Base-by-base conservation (phyloP, 164 flowering plant genomes). In the Pachysandra terminalis region DNA sequence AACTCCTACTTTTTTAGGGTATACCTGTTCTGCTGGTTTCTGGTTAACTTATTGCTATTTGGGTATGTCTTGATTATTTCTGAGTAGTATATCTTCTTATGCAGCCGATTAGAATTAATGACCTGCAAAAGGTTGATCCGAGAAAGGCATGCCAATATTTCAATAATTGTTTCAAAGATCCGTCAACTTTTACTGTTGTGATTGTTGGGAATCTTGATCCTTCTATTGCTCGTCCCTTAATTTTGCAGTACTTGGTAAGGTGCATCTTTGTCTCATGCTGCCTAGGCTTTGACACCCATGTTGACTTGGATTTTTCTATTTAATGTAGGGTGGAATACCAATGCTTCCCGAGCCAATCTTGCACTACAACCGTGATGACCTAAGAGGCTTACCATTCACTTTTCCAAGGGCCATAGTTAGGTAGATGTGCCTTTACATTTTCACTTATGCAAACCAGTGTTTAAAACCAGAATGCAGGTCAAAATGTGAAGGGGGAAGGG, bases 191-290 rank as follows among this genome's bases (percentile, higher is more conserved):
- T 69, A 87, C 97, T 7, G 84, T 90, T 61, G 97, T 87, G 67
- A 85, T 94, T 78, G 97, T 91, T 77, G 98, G 98, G 68, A 94
- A 88, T 75, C 81, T 94, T 64, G 85, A 90, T 71, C 90, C 96
- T 27, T 63, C 70, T 22, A 73, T 80, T 65, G 90, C 97, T 67
- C 72, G 77, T 65, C 98, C 97, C 67, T 64, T 91, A 64, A 82
- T 94, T 71, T 73, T 88, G 81, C 91, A 94, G 74, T 94, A 91
- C 71, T 73, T 94, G 88, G 98, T 94, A 77, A 72, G 83, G 70
- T 40, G 27, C 24, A n/a, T 24, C 5, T 61, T 59, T 54, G 32
- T 59, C 53, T 56, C 49, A 23, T 21, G 41, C 70, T 54, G 13
- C 59, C 19, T 37, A 21, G 22, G 37, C 10, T 24, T 21, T 19